phyloP scores from a whole-genome alignment of 495 filamentous ascomycete genomes.

The Tuber borchii region DNA sequence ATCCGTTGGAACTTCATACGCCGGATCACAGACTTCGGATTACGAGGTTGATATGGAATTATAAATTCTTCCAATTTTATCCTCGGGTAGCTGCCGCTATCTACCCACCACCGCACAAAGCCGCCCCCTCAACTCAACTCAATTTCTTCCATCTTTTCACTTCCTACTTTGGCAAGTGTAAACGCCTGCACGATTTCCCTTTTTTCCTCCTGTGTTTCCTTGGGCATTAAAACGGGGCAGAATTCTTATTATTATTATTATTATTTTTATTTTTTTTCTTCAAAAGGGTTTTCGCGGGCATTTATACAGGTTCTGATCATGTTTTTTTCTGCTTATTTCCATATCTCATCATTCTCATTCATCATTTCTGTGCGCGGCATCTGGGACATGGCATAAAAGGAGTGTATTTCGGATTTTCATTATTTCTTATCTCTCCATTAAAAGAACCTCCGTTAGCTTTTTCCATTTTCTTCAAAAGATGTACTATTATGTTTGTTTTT shows the following conservation, averaged over 20 bases:
- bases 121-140: neutral
- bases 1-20: slow-evolving; percentile 16
- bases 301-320: neutral
- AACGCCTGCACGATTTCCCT: slow-evolving; percentile 14
- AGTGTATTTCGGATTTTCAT: slow-evolving; percentile 1
- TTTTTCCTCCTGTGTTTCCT: neutral
- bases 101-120: neutral
- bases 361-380: neutral
- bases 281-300: neutral
- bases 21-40: slow-evolving; percentile 15
- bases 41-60: slow-evolving; percentile 35
- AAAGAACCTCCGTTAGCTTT: neutral
- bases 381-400: slow-evolving; percentile 1
- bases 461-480: neutral
- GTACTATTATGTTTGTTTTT: slow-evolving; percentile 9
- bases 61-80: slow-evolving; percentile 7
- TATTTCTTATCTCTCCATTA: neutral
- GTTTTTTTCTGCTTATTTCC: slow-evolving; percentile 10
- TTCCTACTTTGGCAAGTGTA: slow-evolving; percentile 5
- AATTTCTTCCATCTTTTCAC: neutral
- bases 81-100: neutral
- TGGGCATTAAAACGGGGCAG: neutral
- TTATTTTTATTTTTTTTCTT: neutral
- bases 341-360: slow-evolving; percentile 5
- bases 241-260: no score